These are phyloP conservation scores for Penicillium waksmanii DNA, from an alignment of 495 filamentous ascomycete species.

Conservation along the genomic window DNA sequence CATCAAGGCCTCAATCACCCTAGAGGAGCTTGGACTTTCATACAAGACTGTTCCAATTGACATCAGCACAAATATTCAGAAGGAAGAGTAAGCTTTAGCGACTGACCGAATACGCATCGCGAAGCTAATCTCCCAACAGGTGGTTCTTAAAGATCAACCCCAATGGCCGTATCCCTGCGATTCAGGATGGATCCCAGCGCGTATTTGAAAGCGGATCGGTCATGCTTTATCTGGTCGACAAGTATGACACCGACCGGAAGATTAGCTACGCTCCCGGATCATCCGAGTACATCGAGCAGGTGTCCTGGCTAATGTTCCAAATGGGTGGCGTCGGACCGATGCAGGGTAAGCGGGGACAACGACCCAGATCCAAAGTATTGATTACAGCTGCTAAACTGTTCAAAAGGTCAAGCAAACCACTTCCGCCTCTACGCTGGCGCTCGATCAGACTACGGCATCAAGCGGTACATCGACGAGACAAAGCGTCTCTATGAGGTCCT, in stretches of 20 bases:
- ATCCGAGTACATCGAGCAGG: constrained; percentile 46
- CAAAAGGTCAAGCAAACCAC: constrained; percentile 46
- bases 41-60: constrained; percentile 67
- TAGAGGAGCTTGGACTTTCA: constrained; percentile 76
- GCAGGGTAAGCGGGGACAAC: constrained; percentile 28
- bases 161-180: constrained; percentile 85
- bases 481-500: constrained; percentile 45
- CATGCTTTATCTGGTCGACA: constrained; percentile 50
- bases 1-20: constrained; percentile 72
- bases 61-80: constrained; percentile 70
- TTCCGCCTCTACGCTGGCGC: constrained; percentile 41
- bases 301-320: constrained; percentile 52
- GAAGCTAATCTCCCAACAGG: constrained; percentile 8
- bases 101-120: constrained; percentile 10
- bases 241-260: constrained; percentile 49
- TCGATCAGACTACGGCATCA: constrained; percentile 46
- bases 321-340: constrained; percentile 47
- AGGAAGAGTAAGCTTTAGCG: constrained; percentile 54
- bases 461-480: constrained; percentile 44
- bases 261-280: constrained; percentile 48
- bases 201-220: constrained; percentile 54
- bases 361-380: not conserved
- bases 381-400: not conserved
- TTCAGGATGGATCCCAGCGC: constrained; percentile 47
- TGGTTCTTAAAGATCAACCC: constrained; percentile 90